Evolutionary conservation across 768 basidiomycete genomes (phyloP).

Genomic region (Clitopilus hobsonii): DNA sequence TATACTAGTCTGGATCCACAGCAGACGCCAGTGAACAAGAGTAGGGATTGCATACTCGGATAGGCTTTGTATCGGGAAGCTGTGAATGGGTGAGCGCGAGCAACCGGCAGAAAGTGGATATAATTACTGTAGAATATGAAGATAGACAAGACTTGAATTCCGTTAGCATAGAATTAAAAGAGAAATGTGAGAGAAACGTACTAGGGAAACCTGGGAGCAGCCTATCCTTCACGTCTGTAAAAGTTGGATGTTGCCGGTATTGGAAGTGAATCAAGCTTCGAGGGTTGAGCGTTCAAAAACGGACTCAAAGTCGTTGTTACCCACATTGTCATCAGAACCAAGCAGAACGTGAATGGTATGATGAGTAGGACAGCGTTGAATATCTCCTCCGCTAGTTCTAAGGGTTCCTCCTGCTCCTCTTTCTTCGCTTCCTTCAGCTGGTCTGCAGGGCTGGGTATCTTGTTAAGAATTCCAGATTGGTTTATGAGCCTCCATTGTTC

Average conservation of each 20-base stretch:
- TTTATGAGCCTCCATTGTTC: slow-evolving; percentile 78
- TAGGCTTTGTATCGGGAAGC: slow-evolving; percentile 63
- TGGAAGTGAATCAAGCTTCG: slow-evolving; percentile 72
- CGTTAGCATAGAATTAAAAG: background rate
- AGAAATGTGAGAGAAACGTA: slow-evolving; percentile 29
- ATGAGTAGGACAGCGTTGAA: slow-evolving; percentile 62
- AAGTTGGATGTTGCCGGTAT: slow-evolving; percentile 58
- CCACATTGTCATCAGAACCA: slow-evolving; percentile 84
- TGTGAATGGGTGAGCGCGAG: slow-evolving; percentile 17
- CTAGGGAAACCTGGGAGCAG: slow-evolving; percentile 70
- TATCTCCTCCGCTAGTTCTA: slow-evolving; percentile 59
- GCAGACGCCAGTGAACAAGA: slow-evolving; percentile 55
- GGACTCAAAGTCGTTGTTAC: slow-evolving; percentile 18
- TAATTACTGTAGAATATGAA: slow-evolving; percentile 71
- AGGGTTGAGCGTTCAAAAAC: slow-evolving; percentile 1
- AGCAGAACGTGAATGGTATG: slow-evolving; percentile 69
- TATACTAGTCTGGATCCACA: slow-evolving; percentile 68
- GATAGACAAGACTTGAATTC: slow-evolving; percentile 54
- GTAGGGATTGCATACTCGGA: slow-evolving; percentile 44
- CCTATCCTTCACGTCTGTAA: slow-evolving; percentile 45
- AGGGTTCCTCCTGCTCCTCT: slow-evolving; percentile 30
- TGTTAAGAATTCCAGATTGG: slow-evolving; percentile 55
- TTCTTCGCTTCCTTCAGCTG: slow-evolving; percentile 25
- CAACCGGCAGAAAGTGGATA: background rate
- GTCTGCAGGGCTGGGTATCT: slow-evolving; percentile 12